Base-by-base conservation (phyloP, 192 early-diverging fungal species). In the Linderina pennispora region DNA sequence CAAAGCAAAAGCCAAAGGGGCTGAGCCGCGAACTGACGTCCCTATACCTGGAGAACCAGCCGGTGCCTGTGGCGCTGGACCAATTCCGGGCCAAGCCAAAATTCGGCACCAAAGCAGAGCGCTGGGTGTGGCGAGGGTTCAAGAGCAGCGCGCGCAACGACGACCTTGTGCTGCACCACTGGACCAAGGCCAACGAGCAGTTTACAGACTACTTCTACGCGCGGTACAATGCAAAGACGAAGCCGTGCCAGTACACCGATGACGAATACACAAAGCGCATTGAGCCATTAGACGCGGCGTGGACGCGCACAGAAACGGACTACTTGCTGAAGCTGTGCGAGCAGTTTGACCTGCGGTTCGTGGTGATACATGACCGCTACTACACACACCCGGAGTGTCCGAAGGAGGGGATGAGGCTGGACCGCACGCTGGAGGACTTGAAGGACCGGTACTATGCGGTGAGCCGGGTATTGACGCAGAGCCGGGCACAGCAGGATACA, bases 251-350 rank as follows among this genome's bases (percentile, higher is more conserved):
- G 13, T 94, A 90, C 53, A 86, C 84, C 0, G 80, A 87, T n/a
- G 85, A 84, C 23, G 92, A 97, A 45, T 97, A 97, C 52, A 60
- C 76, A n/a, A 61, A 77, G 19, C 78, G 87, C 56, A 74, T 91
- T 7, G 56, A 55, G 58, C 66, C 57, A 7, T 32, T 73, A 65
- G 85, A 84, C 35, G 53, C 80, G 8, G 78, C 77, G 20, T 97
- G 94, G 94, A 80, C 83, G 6, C 77, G 77, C 23, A 83, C 77
- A 19, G 94, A 97, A 39, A 97, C 94, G 0, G 85, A 85, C 62
- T 85, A 94, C 23, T 62, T 97, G 23, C 78, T 89, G 40, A 62
- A 73, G 11, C 55, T 94, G 19, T 91, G 87, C 41, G 50, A 66
- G 34, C 53, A 68, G 45, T 93, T 81, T 51, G 89, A 95, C 56